Conservation (phyloP, 306 rosid species). For the Rubus idaeus region DNA sequence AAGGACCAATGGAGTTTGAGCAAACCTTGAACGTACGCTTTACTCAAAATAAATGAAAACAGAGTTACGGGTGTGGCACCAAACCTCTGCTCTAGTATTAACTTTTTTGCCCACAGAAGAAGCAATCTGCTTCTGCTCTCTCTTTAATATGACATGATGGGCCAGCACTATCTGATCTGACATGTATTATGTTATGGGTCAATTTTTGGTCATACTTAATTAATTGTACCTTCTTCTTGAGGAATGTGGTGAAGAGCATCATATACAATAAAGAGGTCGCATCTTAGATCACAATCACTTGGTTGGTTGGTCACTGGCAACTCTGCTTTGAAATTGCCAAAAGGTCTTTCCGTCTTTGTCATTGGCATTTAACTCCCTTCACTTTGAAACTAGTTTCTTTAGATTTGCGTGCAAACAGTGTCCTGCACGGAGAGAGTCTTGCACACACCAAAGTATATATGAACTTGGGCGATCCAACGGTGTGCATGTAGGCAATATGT, state of each 20-base stretch:
- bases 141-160: constrained; percentile 5
- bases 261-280: not conserved
- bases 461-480: too few species aligned
- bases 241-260: not conserved
- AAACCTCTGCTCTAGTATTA: not conserved
- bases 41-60: not conserved
- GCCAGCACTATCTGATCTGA: not conserved
- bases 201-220: not conserved
- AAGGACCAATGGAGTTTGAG: not conserved
- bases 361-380: not conserved
- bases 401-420: too few species aligned
- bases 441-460: too few species aligned
- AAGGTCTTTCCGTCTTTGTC: not conserved
- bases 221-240: not conserved
- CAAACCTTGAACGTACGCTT: not conserved
- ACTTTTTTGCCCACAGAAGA: not conserved
- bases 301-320: not conserved
- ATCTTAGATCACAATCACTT: not conserved
- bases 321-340: constrained; percentile 5
- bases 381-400: not conserved
- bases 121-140: not conserved
- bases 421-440: too few species aligned
- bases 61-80: not conserved
- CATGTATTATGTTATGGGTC: constrained; percentile 6
- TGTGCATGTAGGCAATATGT: too few species aligned